Conservation (phyloP, 495 filamentous ascomycete species). For the Cercophora newfieldiana region DNA sequence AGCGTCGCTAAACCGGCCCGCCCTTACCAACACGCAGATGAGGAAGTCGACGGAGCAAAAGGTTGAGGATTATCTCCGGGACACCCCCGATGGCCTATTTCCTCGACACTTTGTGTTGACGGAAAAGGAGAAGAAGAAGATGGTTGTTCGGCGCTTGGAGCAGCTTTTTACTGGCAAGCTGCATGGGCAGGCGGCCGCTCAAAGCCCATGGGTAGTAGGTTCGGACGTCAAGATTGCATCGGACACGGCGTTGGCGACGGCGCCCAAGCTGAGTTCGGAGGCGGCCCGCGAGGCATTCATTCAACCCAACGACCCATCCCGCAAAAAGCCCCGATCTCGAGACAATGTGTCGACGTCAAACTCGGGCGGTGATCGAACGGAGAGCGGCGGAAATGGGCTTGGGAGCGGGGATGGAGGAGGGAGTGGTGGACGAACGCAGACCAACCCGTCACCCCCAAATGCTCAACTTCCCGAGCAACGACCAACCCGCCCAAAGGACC, state of each 20-base stretch:
- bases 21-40: constrained; percentile 21
- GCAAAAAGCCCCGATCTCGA: constrained; percentile 37
- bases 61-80: constrained; percentile 58
- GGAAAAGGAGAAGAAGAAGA: constrained; percentile 68
- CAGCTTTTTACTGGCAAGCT: constrained; percentile 76
- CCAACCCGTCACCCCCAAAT: constrained; percentile 44
- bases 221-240: constrained; percentile 16
- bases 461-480: constrained; percentile 58
- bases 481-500: constrained; percentile 68
- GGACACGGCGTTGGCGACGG: constrained; percentile 7
- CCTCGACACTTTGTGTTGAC: constrained; percentile 56
- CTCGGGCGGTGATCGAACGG: constrained; percentile 42
- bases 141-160: constrained; percentile 69
- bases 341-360: constrained; percentile 41
- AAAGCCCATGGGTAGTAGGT: constrained; percentile 24
- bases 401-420: constrained; percentile 34
- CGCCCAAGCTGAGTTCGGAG: constrained; percentile 23
- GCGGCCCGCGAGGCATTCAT: constrained; percentile 43
- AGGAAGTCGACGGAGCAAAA: constrained; percentile 46
- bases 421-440: constrained; percentile 29
- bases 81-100: constrained; percentile 61
- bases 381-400: constrained; percentile 35
- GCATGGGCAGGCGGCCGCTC: constrained; percentile 31
- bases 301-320: constrained; percentile 26
- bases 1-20: constrained; percentile 28